A percentile compares a stretch with the other conserved stretches of the same genome.
Conservation (phyloP, 306 rosid genomes). For the Purshia tridentata region DNA sequence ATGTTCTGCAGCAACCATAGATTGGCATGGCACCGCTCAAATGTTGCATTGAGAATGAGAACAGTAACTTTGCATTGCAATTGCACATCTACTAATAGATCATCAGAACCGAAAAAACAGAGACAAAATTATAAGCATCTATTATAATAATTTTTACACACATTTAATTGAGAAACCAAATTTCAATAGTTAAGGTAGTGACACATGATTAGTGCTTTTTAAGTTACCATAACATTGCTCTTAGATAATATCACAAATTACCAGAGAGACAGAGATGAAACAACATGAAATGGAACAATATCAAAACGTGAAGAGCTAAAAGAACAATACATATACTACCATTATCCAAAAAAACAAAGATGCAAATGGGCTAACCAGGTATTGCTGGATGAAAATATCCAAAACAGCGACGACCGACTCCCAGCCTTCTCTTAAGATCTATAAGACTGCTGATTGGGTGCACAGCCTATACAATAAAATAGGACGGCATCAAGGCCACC, state of each 20-base stretch:
- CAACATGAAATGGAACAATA: neutral
- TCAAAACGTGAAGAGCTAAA: slow-evolving; percentile 13
- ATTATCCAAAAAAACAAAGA: too few species aligned
- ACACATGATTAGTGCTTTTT: too few species aligned
- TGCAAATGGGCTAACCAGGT: slow-evolving; percentile 56
- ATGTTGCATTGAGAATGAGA: too few species aligned
- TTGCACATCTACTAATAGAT: too few species aligned
- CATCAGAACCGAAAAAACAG: too few species aligned
- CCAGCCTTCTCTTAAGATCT: slow-evolving; percentile 98
- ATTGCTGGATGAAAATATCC: slow-evolving; percentile 94
- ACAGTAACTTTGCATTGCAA: too few species aligned
- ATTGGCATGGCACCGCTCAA: too few species aligned
- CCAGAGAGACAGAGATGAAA: neutral
- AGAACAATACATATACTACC: neutral
- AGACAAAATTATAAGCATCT: too few species aligned
- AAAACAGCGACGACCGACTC: slow-evolving; percentile 91
- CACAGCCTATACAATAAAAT: slow-evolving; percentile 68
- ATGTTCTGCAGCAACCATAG: too few species aligned
- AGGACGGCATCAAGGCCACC: slow-evolving; percentile 9
- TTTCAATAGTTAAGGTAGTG: too few species aligned
- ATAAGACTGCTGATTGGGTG: slow-evolving; percentile 96
- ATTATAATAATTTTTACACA: too few species aligned
- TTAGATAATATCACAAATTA: neutral
- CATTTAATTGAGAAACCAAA: too few species aligned
- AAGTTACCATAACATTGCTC: neutral